Conservation (phyloP, 306 rosid genomes). For the Trifolium dubium region DNA sequence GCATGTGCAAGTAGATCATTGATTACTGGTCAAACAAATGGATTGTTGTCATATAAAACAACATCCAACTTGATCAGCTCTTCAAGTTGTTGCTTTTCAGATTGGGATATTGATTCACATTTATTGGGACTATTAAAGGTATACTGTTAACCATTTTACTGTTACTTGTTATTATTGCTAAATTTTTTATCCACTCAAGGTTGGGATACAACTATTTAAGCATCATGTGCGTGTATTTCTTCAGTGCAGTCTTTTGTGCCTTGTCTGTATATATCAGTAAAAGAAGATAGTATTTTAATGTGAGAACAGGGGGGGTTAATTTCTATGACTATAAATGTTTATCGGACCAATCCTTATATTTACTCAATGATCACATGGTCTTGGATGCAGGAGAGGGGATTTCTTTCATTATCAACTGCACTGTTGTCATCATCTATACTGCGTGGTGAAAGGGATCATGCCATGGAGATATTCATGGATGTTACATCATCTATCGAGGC, state of each 20-base stretch:
- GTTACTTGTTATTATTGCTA: conserved; percentile 9
- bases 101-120: conserved; percentile 77
- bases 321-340: conserved; percentile 16
- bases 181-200: conserved; percentile 14
- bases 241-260: conserved; percentile 16
- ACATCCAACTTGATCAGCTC: conserved; percentile 72
- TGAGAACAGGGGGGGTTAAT: conserved; percentile 19
- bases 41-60: conserved; percentile 77
- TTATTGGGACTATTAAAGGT: conserved; percentile 88
- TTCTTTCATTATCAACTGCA: conserved; percentile 94
- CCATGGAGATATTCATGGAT: conserved; percentile 73
- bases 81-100: conserved; percentile 81
- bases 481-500: conserved; percentile 84
- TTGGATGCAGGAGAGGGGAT: conserved; percentile 86
- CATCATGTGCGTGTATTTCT: neutral
- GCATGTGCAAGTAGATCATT: conserved; percentile 69
- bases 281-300: conserved; percentile 35
- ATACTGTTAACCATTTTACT: conserved; percentile 25
- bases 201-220: conserved; percentile 28
- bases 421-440: conserved; percentile 72
- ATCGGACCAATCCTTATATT: conserved; percentile 1
- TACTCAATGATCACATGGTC: conserved; percentile 22
- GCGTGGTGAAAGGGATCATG: conserved; percentile 66
- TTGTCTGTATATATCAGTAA: conserved; percentile 11
- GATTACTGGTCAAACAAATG: conserved; percentile 77